A percentile compares a stretch with the other conserved stretches of the same genome.
Conservation (phyloP, 2,329 filamentous ascomycete genomes). For the Didymella keratinophila region DNA sequence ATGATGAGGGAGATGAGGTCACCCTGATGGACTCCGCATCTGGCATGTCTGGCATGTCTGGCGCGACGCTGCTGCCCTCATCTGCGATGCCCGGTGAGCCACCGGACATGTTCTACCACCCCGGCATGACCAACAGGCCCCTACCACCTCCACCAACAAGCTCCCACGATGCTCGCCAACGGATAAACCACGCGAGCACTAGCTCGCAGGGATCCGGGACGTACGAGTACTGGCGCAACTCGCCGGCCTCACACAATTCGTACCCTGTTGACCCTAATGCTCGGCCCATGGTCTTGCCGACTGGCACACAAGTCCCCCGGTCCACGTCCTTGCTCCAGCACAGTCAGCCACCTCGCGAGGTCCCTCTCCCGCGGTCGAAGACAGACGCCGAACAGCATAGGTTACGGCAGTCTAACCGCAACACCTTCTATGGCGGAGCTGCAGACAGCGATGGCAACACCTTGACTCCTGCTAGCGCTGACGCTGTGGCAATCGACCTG, state of each 20-base stretch:
- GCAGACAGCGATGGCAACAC: slow-evolving; percentile 59
- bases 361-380: slow-evolving; percentile 87
- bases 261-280: slow-evolving; percentile 45
- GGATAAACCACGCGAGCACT: slow-evolving; percentile 51
- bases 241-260: slow-evolving; percentile 40
- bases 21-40: slow-evolving; percentile 52
- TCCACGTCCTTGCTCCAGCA: slow-evolving; percentile 77
- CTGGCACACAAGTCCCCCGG: slow-evolving; percentile 45
- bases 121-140: slow-evolving; percentile 71
- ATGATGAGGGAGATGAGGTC: slow-evolving; percentile 89
- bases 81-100: slow-evolving; percentile 64
- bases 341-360: slow-evolving; percentile 78
- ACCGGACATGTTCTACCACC: slow-evolving; percentile 93
- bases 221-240: slow-evolving; percentile 58
- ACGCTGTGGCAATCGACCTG: slow-evolving; percentile 75
- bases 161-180: slow-evolving; percentile 53
- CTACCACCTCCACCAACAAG: slow-evolving; percentile 70
- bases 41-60: slow-evolving; percentile 30
- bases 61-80: slow-evolving; percentile 38
- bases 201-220: slow-evolving; percentile 42
- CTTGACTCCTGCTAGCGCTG: slow-evolving; percentile 60
- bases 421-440: slow-evolving; percentile 45
- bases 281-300: slow-evolving; percentile 44
- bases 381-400: slow-evolving; percentile 81
- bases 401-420: slow-evolving; percentile 52